Evolutionary conservation across 2,329 filamentous ascomycete species (phyloP).

Genomic region (Xylariaceae sp.): DNA sequence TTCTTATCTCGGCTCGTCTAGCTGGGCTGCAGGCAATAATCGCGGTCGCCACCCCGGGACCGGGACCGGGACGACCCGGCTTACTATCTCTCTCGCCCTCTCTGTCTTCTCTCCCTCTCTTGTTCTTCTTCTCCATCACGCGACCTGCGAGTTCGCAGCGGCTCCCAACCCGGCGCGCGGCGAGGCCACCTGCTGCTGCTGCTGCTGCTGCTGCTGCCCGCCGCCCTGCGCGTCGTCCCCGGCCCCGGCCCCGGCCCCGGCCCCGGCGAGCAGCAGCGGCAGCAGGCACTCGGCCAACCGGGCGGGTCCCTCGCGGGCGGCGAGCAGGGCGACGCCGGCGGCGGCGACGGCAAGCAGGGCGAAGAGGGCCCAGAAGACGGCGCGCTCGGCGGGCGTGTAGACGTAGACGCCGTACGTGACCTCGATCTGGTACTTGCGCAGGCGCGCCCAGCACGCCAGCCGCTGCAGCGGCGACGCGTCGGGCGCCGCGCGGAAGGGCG

Average conservation of each 20-base stretch:
- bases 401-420: conserved; percentile 76
- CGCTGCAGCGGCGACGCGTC: conserved; percentile 13
- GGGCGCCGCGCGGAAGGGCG: conserved; percentile 8
- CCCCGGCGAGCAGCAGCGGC: not conserved
- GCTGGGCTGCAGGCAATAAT: no score
- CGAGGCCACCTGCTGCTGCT: no score
- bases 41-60: no score
- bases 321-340: conserved; percentile 59
- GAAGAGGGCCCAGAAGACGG: conserved; percentile 69
- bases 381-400: conserved; percentile 68
- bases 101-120: no score
- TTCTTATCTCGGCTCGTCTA: no score
- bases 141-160: conserved; percentile 11
- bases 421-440: conserved; percentile 77
- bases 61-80: no score
- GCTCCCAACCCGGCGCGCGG: conserved; percentile 1
- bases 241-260: not conserved
- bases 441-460: conserved; percentile 60
- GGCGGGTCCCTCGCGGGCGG: conserved; percentile 42
- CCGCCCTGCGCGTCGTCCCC: no score
- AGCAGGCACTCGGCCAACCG: not conserved
- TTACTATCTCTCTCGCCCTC: no score
- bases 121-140: no score
- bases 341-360: conserved; percentile 64
- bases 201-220: no score